These are phyloP conservation scores for Linderniella brevidens DNA, from an alignment of 257 asterid species.

Conservation along the genomic window DNA sequence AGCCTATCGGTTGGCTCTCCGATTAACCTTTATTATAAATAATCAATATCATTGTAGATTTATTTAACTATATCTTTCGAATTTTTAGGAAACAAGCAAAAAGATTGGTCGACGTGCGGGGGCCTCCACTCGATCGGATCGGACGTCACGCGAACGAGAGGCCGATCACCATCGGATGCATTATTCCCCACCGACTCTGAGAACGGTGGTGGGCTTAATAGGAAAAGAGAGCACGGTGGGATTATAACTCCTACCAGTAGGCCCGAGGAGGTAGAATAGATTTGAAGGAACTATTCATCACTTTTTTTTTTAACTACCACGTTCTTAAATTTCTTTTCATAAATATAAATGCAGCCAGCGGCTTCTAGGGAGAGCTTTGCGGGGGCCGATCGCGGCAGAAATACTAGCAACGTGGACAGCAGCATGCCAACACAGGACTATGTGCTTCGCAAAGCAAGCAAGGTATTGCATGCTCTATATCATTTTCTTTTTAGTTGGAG, in stretches of 20 bases:
- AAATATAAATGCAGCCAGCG: constrained; percentile 38
- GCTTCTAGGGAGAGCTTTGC: constrained; percentile 71
- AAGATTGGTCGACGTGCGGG: constrained; percentile 76
- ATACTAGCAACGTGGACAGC: constrained; percentile 14
- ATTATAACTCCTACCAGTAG: constrained; percentile 69
- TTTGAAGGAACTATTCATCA: too few species aligned
- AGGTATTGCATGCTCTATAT: constrained; percentile 18
- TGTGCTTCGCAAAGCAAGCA: constrained; percentile 68
- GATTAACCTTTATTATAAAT: too few species aligned
- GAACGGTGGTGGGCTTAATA: constrained; percentile 30
- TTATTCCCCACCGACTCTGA: constrained; percentile 25
- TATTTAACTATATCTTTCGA: too few species aligned
- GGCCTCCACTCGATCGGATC: constrained; percentile 86
- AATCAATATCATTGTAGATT: too few species aligned
- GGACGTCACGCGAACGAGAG: constrained; percentile 36
- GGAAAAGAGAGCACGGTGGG: constrained; percentile 34
- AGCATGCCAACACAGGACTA: constrained; percentile 58
- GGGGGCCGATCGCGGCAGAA: constrained; percentile 34
- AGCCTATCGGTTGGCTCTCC: too few species aligned
- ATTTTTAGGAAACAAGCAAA: constrained; percentile 33
- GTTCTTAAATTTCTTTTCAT: not conserved
- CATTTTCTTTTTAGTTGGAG: too few species aligned
- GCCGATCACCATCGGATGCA: constrained; percentile 18
- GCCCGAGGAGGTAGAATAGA: constrained; percentile 25
- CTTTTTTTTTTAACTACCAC: too few species aligned